Base-by-base conservation (phyloP, 2,329 filamentous ascomycete genomes). In the Aspergillus sp. region DNA sequence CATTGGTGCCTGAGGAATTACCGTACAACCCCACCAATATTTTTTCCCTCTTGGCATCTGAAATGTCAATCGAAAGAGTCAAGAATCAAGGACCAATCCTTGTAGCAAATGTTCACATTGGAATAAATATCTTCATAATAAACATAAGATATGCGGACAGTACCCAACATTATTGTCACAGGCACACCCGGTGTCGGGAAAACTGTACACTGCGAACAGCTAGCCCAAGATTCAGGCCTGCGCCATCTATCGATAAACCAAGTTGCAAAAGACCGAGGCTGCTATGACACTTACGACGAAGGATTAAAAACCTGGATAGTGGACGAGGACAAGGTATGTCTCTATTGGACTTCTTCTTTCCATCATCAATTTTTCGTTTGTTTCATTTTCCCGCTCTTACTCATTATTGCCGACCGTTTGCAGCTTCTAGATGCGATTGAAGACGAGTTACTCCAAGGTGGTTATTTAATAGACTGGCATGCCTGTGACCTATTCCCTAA, bases 181-280 rank as follows among this genome's bases (percentile, higher is more conserved):
- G 95, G 95, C 63, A 99, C 95, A 18, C 95, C 95, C 0, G 95
- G 95, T 55, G 91, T 96, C 26, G 95, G 95, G 70, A 99, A 99
- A 80, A 96, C 93, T 17, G 96, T 90, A 7, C 93, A 96, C 74
- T 91, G 90, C 71, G 90, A 96, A 74, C 82, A 86, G 67, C 80
- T 99, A 48, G 90, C 91, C 6, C 82, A 89, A 70, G 85, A 83
- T 58, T 89, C 89, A 8, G 90, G 89, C 1, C 78, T 98, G 63
- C 88, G 87, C 67, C 93, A 97, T 74, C 75, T 99, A 13, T 89
- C 89, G 9, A 86, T 99, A 68, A 99, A 98, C 74, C 85, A 96
- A 66, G 81, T 98, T 39, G 93, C 96, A 60, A 97, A 96, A 76
- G 90, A 96, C 61, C 85, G 88, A 64, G 86, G 83, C 57, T 97